Evolutionary conservation across 306 rosid genomes (phyloP).

Genomic region (Carpinus fangiana): DNA sequence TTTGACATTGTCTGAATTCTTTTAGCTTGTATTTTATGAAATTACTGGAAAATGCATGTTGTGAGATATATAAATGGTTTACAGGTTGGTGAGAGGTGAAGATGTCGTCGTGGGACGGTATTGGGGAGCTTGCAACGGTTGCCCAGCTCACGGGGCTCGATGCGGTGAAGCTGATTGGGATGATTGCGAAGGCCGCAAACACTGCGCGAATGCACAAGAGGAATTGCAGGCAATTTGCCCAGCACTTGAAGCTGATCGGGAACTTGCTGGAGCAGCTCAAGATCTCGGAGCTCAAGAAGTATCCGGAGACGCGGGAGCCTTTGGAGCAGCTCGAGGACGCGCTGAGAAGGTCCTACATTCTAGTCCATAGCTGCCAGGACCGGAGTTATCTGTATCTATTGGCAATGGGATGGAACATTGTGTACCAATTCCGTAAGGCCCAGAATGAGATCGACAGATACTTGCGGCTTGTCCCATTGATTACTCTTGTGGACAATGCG

Average conservation of each 20-base stretch:
- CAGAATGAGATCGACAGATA: constrained; percentile 95
- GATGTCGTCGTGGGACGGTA: constrained; percentile 76
- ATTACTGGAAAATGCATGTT: neutral
- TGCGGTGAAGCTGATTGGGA: constrained; percentile 71
- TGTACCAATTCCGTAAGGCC: constrained; percentile 93
- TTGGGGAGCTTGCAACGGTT: constrained; percentile 84
- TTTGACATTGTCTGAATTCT: neutral
- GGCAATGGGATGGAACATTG: constrained; percentile 99
- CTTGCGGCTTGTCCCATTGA: constrained; percentile 82
- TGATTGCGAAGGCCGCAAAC: constrained; percentile 87
- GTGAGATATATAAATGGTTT: constrained; percentile 14
- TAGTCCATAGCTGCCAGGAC: constrained; percentile 92
- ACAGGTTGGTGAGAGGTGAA: constrained; percentile 33
- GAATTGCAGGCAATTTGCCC: constrained; percentile 91
- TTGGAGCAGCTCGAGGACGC: constrained; percentile 97
- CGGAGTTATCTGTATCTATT: constrained; percentile 85
- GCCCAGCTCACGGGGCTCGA: constrained; percentile 88
- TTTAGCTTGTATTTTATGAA: neutral
- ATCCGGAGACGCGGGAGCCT: constrained; percentile 92
- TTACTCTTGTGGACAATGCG: constrained; percentile 91
- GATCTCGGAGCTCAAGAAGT: constrained; percentile 92
- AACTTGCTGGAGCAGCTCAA: constrained; percentile 91
- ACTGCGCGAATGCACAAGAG: constrained; percentile 96
- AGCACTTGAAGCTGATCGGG: constrained; percentile 88
- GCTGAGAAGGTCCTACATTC: constrained; percentile 74